Conservation (phyloP, 202 grass and related monocot genomes). For the Elaeis oleifera region DNA sequence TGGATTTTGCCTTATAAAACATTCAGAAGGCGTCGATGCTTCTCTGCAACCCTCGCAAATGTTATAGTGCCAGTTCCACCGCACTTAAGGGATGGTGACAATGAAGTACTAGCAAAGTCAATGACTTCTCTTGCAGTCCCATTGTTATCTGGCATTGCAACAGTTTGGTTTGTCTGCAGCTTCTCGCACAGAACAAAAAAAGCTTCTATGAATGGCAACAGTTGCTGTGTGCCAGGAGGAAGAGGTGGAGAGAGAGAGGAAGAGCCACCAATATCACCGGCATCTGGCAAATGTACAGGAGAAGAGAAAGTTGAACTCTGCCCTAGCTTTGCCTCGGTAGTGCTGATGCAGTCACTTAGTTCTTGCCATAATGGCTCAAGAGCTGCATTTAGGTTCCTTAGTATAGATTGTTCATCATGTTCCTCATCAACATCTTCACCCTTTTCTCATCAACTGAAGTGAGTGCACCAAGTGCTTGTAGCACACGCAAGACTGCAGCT, state of each 20-base stretch:
- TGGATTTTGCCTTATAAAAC: slow-evolving; percentile 85
- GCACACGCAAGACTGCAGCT: slow-evolving; percentile 45
- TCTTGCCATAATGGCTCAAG: slow-evolving; percentile 72
- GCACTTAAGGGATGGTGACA: slow-evolving; percentile 27
- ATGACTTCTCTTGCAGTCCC: slow-evolving; percentile 41
- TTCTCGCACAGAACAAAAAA: slow-evolving; percentile 70
- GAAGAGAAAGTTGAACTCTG: slow-evolving; percentile 40
- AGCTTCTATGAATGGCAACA: slow-evolving; percentile 68
- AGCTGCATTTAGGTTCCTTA: slow-evolving; percentile 42
- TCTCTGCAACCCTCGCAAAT: slow-evolving; percentile 54
- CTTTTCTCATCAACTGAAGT: slow-evolving; percentile 22
- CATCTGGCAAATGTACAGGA: slow-evolving; percentile 21
- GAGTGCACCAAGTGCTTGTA: slow-evolving; percentile 50
- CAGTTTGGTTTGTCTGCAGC: slow-evolving; percentile 47
- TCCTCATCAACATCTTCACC: slow-evolving; percentile 21
- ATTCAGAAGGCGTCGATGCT: slow-evolving; percentile 53
- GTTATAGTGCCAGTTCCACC: slow-evolving; percentile 33
- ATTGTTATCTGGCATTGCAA: slow-evolving; percentile 39
- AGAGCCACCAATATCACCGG: slow-evolving; percentile 23
- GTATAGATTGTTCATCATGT: slow-evolving; percentile 37
- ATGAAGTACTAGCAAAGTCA: slow-evolving; percentile 34
- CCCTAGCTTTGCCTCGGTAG: slow-evolving; percentile 56
- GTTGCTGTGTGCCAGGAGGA: slow-evolving; percentile 52
- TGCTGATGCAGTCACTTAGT: slow-evolving; percentile 65
- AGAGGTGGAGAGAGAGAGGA: slow-evolving; percentile 34